Evolutionary conservation across 805 yeast species (phyloP), one percentile per base, ranked within the genome.

Genomic region (Candida nanaspora): DNA sequence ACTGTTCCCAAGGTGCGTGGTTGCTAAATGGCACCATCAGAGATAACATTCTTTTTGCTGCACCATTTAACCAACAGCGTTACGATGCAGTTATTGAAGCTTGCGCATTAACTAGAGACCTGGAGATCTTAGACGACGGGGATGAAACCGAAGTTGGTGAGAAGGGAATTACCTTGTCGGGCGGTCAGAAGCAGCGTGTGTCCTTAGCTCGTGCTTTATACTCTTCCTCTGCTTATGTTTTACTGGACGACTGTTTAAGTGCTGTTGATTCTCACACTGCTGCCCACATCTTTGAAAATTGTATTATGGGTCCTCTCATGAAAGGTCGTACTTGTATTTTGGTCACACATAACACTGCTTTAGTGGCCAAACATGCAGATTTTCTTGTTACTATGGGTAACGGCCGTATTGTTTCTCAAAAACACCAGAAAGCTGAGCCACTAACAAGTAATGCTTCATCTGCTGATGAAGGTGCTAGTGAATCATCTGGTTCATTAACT

Each of bases 221-320:
- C 59, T 88, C 96, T 2, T 75, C 78, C 53, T 82, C 97, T 0
- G 78, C 80, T 46, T 87, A 85, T 55, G 72, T 93, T 32, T 62
- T 91, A 46, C 69, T 91, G 36, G 98, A 91, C 65, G 98, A 91
- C 63, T 91, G 98, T 68, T 72, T 91, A 54, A 82, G 94, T 60
- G 98, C 98, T 41, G 98, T 91, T 42, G 98, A 91, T 62, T 84
- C 97, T 2, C 98, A 91, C 60, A 93, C 98, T 32, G 94, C 97
- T 14, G 74, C 84, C 41, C 88, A 93, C 80, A 86, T 91, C 46
- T 91, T 91, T 59, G 94, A 89, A 51, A 76, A 87, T 51, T 89
- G 97, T 65, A 82, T 91, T 40, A 72, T 86, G 37, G 98, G 98
- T 39, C 83, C 86, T 0, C 65, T 91, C 55, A 86, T 89, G 89